Base-by-base conservation (phyloP, 2,329 filamentous ascomycete species). In the Alternaria longipes region DNA sequence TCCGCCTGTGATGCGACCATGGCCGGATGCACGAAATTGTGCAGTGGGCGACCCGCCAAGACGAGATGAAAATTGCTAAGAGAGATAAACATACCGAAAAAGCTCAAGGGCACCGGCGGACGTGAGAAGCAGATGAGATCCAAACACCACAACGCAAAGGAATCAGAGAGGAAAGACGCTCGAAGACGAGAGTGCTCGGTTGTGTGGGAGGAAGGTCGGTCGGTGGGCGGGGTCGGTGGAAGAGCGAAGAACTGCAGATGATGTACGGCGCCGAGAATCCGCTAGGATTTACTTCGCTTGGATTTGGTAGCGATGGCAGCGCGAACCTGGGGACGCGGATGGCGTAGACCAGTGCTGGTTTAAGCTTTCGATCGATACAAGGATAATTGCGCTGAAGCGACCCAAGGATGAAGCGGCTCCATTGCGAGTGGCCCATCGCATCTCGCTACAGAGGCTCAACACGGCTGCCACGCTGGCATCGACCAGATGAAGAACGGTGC, bases 121-220 rank as follows among this genome's bases (percentile, higher is more conserved):
- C 44, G 40, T 56, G 56, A 60, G 56, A 66, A 62, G 71, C 62
- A 68, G 66, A 68, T 59, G 60, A 70, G 58, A 61, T 73, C 56
- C 64, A 62, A 69, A 74, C 66, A 73, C 68, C 67, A 67, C 71
- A 72, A 74, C 70, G 73, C 72, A 77, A 78, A 71, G 69, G 70
- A 72, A 75, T 42, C 63, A 66, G 69, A 64, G 66, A 72, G 62
- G 65, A 56, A 63, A 46, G 59, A 59, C 58, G 59, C 50, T 54
- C 56, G 53, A 59, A 45, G 59, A 49, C 54, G 36, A 56, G 18
- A n/a, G 59, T 55, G 46, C 56, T 41, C 52, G 55, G 54, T 40
- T 24, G 54, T 64, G 58, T 55, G 59, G 58, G 57, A 59, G 67
- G 66, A 61, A 65, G 65, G 57, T 57, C 53, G 67, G 71, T 71